Percentiles rank a stretch among this genome's conserved stretches.
These are phyloP conservation scores for Blumeria hordei DNA, from an alignment of 2,329 filamentous ascomycete genomes.

Conservation along the genomic window DNA sequence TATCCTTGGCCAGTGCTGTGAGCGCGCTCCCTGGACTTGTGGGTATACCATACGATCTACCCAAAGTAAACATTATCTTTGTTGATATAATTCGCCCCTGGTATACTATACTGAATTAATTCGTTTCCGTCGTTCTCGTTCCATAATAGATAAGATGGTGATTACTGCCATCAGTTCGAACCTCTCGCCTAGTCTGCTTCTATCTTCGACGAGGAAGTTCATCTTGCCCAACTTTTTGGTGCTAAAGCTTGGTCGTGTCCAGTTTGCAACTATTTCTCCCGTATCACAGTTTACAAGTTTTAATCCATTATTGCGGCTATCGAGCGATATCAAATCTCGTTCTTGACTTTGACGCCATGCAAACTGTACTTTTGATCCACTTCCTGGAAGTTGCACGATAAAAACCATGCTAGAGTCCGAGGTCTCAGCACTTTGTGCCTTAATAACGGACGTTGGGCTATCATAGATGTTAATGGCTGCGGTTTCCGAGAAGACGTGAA, in stretches of 20 bases:
- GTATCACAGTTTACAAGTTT: slow-evolving; percentile 5
- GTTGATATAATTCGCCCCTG: too few species aligned
- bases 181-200: slow-evolving; percentile 4
- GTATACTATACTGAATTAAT: too few species aligned
- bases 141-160: slow-evolving; percentile 5
- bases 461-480: slow-evolving; percentile 5
- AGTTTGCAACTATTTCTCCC: slow-evolving; percentile 7
- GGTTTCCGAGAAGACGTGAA: slow-evolving; percentile 5
- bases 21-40: too few species aligned
- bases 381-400: not conserved
- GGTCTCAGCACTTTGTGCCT: slow-evolving; percentile 1
- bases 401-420: slow-evolving; percentile 1
- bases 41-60: too few species aligned
- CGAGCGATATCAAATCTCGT: slow-evolving; percentile 4
- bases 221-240: slow-evolving; percentile 8
- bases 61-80: too few species aligned
- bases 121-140: slow-evolving; percentile 4
- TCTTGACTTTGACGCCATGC: slow-evolving; percentile 7
- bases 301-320: slow-evolving; percentile 6
- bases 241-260: slow-evolving; percentile 4
- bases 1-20: too few species aligned
- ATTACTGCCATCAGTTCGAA: slow-evolving; percentile 7
- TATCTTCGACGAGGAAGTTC: slow-evolving; percentile 5
- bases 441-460: slow-evolving; percentile 1
- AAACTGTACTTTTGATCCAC: slow-evolving; percentile 2